Evolutionary conservation across 805 yeast species (phyloP), one percentile per base, ranked within the genome.

Genomic region (Wickerhamomyces canadensis): DNA sequence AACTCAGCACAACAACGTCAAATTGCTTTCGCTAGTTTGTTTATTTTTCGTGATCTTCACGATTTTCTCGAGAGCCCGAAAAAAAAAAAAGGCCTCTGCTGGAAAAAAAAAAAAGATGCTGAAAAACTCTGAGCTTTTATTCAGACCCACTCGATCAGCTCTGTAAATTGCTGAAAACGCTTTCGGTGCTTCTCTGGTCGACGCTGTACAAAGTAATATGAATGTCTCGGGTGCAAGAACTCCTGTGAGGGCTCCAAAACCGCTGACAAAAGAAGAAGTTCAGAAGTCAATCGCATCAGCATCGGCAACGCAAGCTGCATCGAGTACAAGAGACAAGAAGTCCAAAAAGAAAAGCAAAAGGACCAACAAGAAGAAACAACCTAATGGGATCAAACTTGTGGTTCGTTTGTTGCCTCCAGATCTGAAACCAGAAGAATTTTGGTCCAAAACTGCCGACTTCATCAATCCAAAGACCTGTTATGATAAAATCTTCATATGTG

Each of bases 391-490:
- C n/a, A 54, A 54, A 31, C 41, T 67, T 3, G 57, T 54, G 0
- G 52, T 72, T 3, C 59, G 78, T 36, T 49, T 65, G 7, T 51
- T 74, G 11, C 78, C 78, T 3, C 74, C 78, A 3, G 42, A 48
- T 15, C 45, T 68, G 14, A 32, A 42, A 2, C 53, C 58, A 17
- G 48, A 43, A 1, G 54, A 49, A 6, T 67, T 70, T 31, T 53
- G 51, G 43, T 29, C 38, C 6, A 47, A 44, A 12, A 37, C 57
- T 6, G 35, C 47, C 17, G 39, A 45, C 1, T 43, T 33, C 10
- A 37, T 47, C 24, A 33, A 43, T 27, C 35, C 43, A 3, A 36
- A 47, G 2, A 31, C 28, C 7, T 45, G 39, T 6, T 34, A 33
- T 2, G 48, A 51, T 2, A 44, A 42, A 22, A 69, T 70, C 46